Evolutionary conservation across 768 basidiomycete species (phyloP), one percentile per base, ranked within the genome.

Genomic region (Auriculariales sp.): DNA sequence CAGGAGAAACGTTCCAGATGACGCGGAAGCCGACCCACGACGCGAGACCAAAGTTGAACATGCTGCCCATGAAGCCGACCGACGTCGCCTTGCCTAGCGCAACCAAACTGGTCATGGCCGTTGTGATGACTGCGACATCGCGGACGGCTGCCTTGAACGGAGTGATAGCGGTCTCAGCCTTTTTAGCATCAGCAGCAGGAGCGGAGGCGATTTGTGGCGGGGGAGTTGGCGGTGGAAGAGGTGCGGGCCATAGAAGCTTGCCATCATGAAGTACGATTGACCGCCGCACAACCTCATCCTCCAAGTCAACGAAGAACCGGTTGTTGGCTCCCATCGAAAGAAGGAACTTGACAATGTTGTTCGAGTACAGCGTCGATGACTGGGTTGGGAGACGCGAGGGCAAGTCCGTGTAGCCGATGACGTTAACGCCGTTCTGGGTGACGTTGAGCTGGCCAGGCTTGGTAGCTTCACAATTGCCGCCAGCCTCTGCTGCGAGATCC

Each of bases 331-430:
- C 48, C 6, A 92, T 75, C 3, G 88, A 89, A 14, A 91, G 69
- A 36, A 92, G 71, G 65, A 92, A 91, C 61, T 92, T 92, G 31
- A 83, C 81, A 54, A 92, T 80, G 58, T 92, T 92, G 65, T 92
- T 92, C 4, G 89, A 92, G 62, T 92, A 92, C 4, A 92, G 67
- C 3, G 86, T 88, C 3, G 85, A 88, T 3, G 87, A 87, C 58
- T 92, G 89, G 0, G 89, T 92, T 14, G 89, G 89, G 30, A 92
- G 67, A 32, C 89, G 76, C n/a, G 87, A 89, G 4, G 88, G 82
- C 46, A 91, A 69, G 64, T 92, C 89, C 45, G 83, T 81, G 60
- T 86, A 87, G 33, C 85, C 89, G 34, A 91, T 81, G 55, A 92
- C 68, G 2, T 82, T 85, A n/a, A 91, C 84, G 3, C 89, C 89